phyloP scores from a whole-genome alignment of 169 alveolate genomes.

The Theileria luwenshuni region DNA sequence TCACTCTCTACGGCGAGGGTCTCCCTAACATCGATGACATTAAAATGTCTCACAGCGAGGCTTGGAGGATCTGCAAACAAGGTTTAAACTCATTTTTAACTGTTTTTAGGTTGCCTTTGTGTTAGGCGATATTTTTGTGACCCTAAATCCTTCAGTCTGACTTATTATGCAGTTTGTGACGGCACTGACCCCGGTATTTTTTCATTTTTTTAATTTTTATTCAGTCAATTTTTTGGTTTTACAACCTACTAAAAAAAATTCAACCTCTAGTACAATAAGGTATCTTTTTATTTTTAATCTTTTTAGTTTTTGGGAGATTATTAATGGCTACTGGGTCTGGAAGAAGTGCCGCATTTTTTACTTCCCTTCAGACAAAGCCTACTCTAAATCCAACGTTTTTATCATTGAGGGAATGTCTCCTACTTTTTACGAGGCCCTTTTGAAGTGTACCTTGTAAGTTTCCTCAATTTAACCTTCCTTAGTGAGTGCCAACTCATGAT shows the following conservation, averaged over 20 bases:
- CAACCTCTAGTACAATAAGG: constrained; percentile 30
- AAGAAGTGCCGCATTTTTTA: constrained; percentile 53
- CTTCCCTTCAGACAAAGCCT: constrained; percentile 33
- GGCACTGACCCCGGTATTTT: constrained; percentile 64
- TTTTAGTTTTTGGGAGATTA: constrained; percentile 57
- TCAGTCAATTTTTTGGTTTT: constrained; percentile 54
- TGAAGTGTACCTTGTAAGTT: constrained; percentile 16
- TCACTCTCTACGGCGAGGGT: constrained; percentile 56
- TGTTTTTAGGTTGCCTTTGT: constrained; percentile 50
- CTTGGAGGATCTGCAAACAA: constrained; percentile 60
- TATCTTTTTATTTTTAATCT: not conserved
- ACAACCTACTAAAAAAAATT: constrained; percentile 28
- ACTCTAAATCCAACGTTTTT: constrained; percentile 22
- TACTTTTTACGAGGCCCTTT: constrained; percentile 47
- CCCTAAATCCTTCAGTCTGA: constrained; percentile 45
- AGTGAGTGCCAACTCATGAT: constrained; percentile 56
- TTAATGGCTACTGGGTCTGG: constrained; percentile 63
- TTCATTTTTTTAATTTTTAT: constrained; percentile 18
- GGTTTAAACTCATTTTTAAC: not conserved
- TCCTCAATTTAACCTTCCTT: not conserved
- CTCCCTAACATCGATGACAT: constrained; percentile 41
- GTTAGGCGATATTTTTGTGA: constrained; percentile 46
- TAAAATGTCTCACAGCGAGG: constrained; percentile 45
- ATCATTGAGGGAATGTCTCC: constrained; percentile 61
- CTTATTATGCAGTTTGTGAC: constrained; percentile 62